Conservation (phyloP, 805 yeast genomes). For the Teunomyces aglyptinius region DNA sequence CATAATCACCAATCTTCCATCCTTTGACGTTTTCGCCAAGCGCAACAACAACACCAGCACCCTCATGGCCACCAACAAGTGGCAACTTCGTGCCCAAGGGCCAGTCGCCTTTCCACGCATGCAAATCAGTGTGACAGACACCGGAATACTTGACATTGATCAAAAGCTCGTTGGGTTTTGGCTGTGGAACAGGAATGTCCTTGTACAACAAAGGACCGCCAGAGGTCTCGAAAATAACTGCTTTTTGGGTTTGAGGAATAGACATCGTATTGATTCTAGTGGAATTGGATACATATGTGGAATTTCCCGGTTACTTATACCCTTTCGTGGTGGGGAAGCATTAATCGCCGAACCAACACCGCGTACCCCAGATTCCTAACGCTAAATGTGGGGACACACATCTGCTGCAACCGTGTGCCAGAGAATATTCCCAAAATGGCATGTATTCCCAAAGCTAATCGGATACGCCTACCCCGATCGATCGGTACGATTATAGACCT, state of each 20-base stretch:
- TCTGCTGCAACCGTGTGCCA: too few species aligned
- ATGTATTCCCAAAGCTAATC: not conserved
- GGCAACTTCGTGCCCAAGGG: slow-evolving; percentile 74
- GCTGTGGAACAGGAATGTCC: slow-evolving; percentile 78
- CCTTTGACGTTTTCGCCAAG: slow-evolving; percentile 66
- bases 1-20: slow-evolving; percentile 75
- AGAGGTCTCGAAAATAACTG: slow-evolving; percentile 62
- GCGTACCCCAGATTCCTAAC: not conserved
- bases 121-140: slow-evolving; percentile 92
- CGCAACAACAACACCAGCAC: slow-evolving; percentile 84
- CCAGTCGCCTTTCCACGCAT: slow-evolving; percentile 96
- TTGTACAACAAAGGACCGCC: slow-evolving; percentile 60
- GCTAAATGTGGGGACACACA: not conserved
- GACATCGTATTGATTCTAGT: slow-evolving; percentile 5
- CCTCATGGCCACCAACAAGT: slow-evolving; percentile 86
- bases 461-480: not conserved
- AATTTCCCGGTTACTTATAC: slow-evolving; percentile 1
- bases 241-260: slow-evolving; percentile 69
- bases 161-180: slow-evolving; percentile 74
- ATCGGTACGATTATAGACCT: too few species aligned
- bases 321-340: not conserved
- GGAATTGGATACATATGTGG: not conserved
- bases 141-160: slow-evolving; percentile 85
- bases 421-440: not conserved
- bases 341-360: not conserved